Conservation (phyloP, 495 filamentous ascomycete species). For the Sporormia fimetaria region DNA sequence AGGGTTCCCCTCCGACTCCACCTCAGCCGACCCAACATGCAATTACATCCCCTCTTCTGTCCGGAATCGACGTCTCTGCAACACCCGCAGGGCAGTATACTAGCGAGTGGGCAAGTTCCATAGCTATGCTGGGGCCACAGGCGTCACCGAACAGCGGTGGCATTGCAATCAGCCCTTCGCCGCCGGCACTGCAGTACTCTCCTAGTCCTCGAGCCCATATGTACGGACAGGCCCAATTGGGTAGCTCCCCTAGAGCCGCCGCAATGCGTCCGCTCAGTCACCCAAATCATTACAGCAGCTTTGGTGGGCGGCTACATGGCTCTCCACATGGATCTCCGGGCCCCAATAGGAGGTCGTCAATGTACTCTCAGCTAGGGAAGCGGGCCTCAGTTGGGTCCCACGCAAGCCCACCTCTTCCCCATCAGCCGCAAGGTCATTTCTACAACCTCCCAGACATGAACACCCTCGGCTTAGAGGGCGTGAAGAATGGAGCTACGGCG, state of each 20-base stretch:
- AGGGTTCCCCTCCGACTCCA: constrained; percentile 15
- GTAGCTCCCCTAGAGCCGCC: constrained; percentile 17
- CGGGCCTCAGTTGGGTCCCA: constrained; percentile 26
- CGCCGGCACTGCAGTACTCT: constrained; percentile 21
- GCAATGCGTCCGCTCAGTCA: constrained; percentile 26
- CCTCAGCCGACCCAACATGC: constrained; percentile 23
- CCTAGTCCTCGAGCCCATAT: constrained; percentile 11
- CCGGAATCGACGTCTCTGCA: constrained; percentile 24
- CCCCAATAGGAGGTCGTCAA: constrained; percentile 39
- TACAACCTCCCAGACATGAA: constrained; percentile 49
- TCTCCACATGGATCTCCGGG: constrained; percentile 22
- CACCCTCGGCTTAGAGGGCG: constrained; percentile 30
- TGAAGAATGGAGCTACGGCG: constrained; percentile 36
- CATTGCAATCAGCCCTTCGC: constrained; percentile 24
- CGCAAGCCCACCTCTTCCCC: constrained; percentile 58
- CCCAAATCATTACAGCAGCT: constrained; percentile 25
- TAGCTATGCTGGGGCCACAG: constrained; percentile 25
- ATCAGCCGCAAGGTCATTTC: constrained; percentile 66
- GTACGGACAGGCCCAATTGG: constrained; percentile 19
- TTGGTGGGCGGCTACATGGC: constrained; percentile 26
- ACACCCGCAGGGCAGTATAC: constrained; percentile 27
- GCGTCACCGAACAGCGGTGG: constrained; percentile 17
- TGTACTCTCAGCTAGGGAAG: constrained; percentile 46
- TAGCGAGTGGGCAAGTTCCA: constrained; percentile 30
- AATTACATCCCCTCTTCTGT: constrained; percentile 26